Conservation (phyloP, 257 asterid genomes). For the Solanum pennellii region DNA sequence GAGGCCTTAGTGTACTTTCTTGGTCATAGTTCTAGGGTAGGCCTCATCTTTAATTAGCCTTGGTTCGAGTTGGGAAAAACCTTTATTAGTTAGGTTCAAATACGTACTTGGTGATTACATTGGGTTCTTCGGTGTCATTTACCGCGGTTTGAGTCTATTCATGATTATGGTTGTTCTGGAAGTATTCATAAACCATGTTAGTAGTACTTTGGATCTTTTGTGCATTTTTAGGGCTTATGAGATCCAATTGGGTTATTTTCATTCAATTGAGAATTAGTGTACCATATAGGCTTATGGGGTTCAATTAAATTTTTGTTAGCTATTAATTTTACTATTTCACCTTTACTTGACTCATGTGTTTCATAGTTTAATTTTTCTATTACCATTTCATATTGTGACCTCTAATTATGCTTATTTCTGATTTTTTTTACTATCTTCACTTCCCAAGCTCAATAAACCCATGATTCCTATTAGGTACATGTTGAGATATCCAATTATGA, state of each 20-base stretch:
- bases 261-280: neutral
- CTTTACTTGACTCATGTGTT: neutral
- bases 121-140: neutral
- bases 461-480: neutral
- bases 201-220: neutral
- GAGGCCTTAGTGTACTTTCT: neutral
- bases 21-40: neutral
- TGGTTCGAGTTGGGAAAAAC: neutral
- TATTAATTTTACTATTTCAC: no score
- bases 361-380: neutral
- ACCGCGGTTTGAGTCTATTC: neutral
- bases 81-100: neutral
- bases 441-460: neutral
- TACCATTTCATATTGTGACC: neutral
- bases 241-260: neutral
- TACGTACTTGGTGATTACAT: neutral
- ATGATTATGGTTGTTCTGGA: neutral
- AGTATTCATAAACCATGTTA: neutral
- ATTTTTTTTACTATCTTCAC: neutral
- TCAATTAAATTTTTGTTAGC: neutral
- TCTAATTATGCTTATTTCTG: neutral
- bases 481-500: neutral
- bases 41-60: neutral
- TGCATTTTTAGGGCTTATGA: neutral
- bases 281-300: neutral